Evolutionary conservation across 352 stramenopile genomes (phyloP).

Genomic region (Phytophthora pseudosyringae): DNA sequence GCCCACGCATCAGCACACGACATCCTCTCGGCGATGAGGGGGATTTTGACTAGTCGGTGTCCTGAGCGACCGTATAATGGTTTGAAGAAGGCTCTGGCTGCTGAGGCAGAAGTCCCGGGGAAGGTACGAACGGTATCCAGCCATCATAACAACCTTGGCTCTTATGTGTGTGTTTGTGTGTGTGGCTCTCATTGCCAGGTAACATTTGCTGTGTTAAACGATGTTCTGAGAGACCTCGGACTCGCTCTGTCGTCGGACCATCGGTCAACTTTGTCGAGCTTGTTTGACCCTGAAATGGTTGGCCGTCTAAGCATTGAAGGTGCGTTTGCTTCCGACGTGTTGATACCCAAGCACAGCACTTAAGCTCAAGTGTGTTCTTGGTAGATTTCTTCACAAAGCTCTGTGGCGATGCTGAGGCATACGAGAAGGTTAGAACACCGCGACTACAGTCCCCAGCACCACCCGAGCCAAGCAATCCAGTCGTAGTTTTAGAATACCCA

Average conservation of each 20-base stretch:
- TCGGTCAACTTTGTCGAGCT: conserved; percentile 46
- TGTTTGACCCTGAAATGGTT: conserved; percentile 60
- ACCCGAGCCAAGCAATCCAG: conserved; percentile 14
- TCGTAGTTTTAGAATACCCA: conserved; percentile 15
- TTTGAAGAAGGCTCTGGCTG: conserved; percentile 79
- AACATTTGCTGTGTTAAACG: conserved; percentile 68
- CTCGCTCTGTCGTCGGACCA: conserved; percentile 50
- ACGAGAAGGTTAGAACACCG: conserved; percentile 37
- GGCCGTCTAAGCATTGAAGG: conserved; percentile 79
- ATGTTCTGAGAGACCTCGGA: conserved; percentile 76
- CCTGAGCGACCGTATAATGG: conserved; percentile 76
- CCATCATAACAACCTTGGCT: neutral
- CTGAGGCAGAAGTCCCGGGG: conserved; percentile 68
- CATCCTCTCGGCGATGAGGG: conserved; percentile 72
- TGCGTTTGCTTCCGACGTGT: conserved; percentile 17
- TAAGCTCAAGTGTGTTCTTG: neutral
- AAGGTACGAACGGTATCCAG: conserved; percentile 46
- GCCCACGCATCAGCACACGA: conserved; percentile 60
- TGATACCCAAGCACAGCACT: neutral
- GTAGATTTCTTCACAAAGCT: conserved; percentile 84
- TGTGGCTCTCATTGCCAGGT: conserved; percentile 38
- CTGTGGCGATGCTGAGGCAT: conserved; percentile 66
- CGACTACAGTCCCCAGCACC: conserved; percentile 7
- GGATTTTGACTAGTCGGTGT: conserved; percentile 63
- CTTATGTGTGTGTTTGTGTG: neutral